Conservation (phyloP, 2,329 filamentous ascomycete genomes). For the Pseudogymnoascus destructans region DNA sequence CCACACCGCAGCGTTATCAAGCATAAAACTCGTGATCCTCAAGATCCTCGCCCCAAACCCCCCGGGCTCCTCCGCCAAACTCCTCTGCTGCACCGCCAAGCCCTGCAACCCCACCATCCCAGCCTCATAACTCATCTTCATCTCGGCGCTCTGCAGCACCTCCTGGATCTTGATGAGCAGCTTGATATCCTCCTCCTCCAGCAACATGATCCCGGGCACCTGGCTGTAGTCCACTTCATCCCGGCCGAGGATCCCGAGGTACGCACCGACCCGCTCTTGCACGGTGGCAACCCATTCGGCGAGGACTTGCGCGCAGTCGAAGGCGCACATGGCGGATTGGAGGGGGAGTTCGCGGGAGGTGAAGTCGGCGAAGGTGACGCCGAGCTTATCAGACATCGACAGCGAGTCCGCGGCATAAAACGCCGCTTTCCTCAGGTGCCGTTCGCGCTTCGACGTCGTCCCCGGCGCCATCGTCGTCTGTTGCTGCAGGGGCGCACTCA, state of each 20-base stretch:
- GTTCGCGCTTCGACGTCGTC: constrained; percentile 61
- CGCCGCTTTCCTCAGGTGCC: constrained; percentile 82
- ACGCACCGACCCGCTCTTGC: constrained; percentile 85
- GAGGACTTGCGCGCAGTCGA: constrained; percentile 87
- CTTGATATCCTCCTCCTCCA: constrained; percentile 85
- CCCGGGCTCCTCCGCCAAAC: constrained; percentile 51
- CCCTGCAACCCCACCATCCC: constrained; percentile 40
- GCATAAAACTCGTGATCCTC: constrained; percentile 70
- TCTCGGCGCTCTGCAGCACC: constrained; percentile 62
- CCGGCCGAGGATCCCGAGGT: constrained; percentile 73
- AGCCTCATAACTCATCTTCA: constrained; percentile 57
- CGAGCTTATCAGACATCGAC: constrained; percentile 73
- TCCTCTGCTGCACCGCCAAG: constrained; percentile 36
- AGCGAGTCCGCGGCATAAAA: constrained; percentile 90
- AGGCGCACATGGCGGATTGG: constrained; percentile 81
- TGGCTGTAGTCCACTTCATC: constrained; percentile 67
- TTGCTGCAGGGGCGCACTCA: not conserved
- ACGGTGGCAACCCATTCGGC: constrained; percentile 90
- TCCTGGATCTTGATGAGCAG: constrained; percentile 71
- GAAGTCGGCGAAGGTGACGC: constrained; percentile 73
- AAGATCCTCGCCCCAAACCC: constrained; percentile 79
- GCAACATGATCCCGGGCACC: constrained; percentile 75
- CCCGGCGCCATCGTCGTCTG: constrained; percentile 19
- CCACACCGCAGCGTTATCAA: constrained; percentile 86
- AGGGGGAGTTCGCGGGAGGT: constrained; percentile 75